These are phyloP conservation scores for Neurospora crassa DNA, from an alignment of 2,329 filamentous ascomycete genomes.

Conservation along the genomic window DNA sequence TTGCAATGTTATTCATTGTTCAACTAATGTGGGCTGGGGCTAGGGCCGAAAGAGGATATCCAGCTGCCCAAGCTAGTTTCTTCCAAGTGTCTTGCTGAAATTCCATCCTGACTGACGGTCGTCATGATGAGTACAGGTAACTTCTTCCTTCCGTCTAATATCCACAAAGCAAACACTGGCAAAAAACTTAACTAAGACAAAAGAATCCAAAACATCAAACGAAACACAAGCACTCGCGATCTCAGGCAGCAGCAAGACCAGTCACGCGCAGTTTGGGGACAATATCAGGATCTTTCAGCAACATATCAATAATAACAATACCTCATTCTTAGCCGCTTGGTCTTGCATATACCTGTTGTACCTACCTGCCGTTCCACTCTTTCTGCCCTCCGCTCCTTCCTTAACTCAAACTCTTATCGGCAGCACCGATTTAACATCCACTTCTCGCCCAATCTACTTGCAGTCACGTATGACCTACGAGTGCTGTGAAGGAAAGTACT, in stretches of 20 bases:
- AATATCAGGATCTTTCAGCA: not conserved
- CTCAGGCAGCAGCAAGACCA: not conserved
- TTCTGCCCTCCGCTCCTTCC: not conserved
- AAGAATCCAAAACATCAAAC: not conserved
- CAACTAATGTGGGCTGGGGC: not conserved
- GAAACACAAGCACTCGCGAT: not conserved
- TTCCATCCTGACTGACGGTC: not conserved
- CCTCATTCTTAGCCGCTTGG: not conserved
- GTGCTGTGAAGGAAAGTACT: not conserved
- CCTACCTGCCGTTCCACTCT: too few species aligned
- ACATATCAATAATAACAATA: not conserved
- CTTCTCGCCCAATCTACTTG: not conserved
- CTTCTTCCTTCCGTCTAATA: not conserved
- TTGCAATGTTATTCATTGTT: not conserved
- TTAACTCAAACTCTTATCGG: not conserved
- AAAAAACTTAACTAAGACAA: not conserved
- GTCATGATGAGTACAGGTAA: not conserved
- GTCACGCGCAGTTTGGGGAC: not conserved
- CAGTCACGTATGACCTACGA: not conserved
- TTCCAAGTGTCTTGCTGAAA: not conserved
- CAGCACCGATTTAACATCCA: not conserved
- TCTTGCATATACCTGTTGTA: not conserved
- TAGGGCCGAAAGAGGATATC: not conserved
- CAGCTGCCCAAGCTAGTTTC: not conserved
- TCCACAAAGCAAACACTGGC: not conserved